These are phyloP conservation scores for Lonicera japonica DNA, from an alignment of 129 eudicot genomes.

Conservation along the genomic window DNA sequence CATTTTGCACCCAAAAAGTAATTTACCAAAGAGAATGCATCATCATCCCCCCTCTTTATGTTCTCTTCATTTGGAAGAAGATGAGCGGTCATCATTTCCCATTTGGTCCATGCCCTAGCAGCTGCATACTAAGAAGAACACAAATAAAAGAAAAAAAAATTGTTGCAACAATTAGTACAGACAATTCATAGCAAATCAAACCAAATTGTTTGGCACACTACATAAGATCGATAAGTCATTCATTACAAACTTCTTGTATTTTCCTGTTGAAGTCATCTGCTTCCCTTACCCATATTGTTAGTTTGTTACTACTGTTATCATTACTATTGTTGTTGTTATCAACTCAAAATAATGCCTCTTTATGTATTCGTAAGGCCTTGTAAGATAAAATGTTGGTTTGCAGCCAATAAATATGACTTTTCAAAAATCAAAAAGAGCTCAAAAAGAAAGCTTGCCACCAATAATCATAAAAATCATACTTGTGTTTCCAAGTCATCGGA, in stretches of 20 bases:
- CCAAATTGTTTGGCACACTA: not conserved
- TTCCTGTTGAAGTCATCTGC: not conserved
- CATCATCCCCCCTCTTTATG: conserved; percentile 76
- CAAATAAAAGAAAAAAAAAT: not conserved
- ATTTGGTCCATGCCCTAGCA: conserved; percentile 96
- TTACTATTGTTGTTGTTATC: no score
- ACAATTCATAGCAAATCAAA: not conserved
- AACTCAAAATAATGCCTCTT: not conserved
- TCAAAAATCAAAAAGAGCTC: not conserved
- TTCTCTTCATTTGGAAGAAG: conserved; percentile 78
- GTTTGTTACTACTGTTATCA: not conserved
- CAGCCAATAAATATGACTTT: no score
- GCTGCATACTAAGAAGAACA: conserved; percentile 63
- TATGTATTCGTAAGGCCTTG: not conserved
- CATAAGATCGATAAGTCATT: not conserved
- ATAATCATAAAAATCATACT: conserved; percentile 29
- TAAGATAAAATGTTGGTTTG: not conserved
- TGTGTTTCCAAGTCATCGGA: conserved; percentile 77
- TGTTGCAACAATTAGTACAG: not conserved
- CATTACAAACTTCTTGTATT: not conserved
- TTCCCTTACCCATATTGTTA: not conserved
- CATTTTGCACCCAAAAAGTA: not conserved
- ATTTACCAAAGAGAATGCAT: conserved; percentile 78
- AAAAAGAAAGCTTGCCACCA: not conserved
- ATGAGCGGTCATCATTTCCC: conserved; percentile 99